These are phyloP conservation scores for Phytopythium aichiense DNA, from an alignment of 352 stramenopile genomes.

Conservation along the genomic window DNA sequence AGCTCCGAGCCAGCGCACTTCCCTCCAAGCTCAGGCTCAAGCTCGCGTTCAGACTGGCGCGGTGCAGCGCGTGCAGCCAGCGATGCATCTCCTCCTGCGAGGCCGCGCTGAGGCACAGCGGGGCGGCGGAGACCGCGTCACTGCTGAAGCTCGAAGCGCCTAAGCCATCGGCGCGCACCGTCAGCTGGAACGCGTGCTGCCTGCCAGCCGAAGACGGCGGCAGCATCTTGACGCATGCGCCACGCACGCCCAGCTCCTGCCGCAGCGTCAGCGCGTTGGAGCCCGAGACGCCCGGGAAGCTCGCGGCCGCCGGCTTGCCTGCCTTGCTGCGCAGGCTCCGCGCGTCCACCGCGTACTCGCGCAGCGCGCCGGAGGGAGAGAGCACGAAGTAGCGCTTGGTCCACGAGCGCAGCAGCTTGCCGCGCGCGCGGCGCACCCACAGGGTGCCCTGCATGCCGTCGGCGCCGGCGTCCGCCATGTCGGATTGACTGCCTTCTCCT, in stretches of 20 bases:
- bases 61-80: constrained; percentile 38
- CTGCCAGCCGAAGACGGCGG: constrained; percentile 44
- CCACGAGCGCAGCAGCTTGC: constrained; percentile 60
- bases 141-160: neutral
- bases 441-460: constrained; percentile 53
- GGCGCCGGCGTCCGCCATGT: neutral
- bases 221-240: constrained; percentile 32
- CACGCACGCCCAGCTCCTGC: constrained; percentile 34
- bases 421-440: constrained; percentile 40
- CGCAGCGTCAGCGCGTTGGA: constrained; percentile 45
- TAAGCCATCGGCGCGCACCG: constrained; percentile 2
- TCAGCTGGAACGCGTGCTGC: constrained; percentile 57
- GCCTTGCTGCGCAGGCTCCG: constrained; percentile 7
- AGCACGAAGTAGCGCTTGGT: constrained; percentile 72
- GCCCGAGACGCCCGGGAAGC: constrained; percentile 10
- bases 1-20: neutral
- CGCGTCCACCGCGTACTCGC: constrained; percentile 41
- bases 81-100: constrained; percentile 34
- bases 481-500: neutral
- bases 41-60: constrained; percentile 13
- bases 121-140: constrained; percentile 7
- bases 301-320: constrained; percentile 7
- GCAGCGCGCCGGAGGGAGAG: constrained; percentile 31
- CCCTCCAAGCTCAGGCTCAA: constrained; percentile 3
- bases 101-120: constrained; percentile 46